Percentiles rank a stretch among this genome's conserved stretches.
Conservation (phyloP, 345 rosid species). For the Hibiscus syriacus region DNA sequence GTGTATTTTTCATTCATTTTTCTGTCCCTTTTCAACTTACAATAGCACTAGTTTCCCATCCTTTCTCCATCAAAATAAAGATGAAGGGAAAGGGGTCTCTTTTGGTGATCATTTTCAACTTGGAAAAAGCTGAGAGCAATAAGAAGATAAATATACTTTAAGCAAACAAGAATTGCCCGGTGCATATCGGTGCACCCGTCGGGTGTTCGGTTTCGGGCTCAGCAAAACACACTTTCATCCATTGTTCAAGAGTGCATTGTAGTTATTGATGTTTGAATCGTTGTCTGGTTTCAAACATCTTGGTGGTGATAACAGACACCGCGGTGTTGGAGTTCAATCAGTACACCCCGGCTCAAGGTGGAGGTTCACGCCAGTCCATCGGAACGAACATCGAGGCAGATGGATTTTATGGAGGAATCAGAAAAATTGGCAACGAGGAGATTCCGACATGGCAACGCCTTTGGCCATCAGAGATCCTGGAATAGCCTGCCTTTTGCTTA, state of each 20-base stretch:
- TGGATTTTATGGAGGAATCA: conserved; percentile 86
- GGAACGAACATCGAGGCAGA: conserved; percentile 71
- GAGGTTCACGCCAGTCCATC: conserved; percentile 46
- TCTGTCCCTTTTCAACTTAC: conserved; percentile 6
- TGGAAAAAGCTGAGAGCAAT: conserved; percentile 9
- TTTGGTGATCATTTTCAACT: no score
- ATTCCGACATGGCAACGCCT: conserved; percentile 59
- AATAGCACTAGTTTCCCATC: conserved; percentile 2
- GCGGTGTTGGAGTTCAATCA: conserved; percentile 64
- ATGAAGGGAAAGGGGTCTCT: no score
- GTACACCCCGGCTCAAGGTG: conserved; percentile 69
- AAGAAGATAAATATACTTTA: not conserved
- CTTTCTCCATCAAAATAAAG: not conserved
- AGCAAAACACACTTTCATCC: not conserved
- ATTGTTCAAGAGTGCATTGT: not conserved
- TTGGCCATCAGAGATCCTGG: conserved; percentile 60
- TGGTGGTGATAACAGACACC: conserved; percentile 38
- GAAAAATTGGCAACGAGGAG: conserved; percentile 45
- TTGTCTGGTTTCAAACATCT: conserved; percentile 13
- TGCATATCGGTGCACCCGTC: not conserved
- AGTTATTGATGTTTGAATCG: not conserved
- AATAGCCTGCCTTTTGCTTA: conserved; percentile 24
- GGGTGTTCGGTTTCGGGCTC: not conserved
- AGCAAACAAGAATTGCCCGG: not conserved
- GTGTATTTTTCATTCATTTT: conserved; percentile 12